phyloP scores from a whole-genome alignment of 306 rosid species.

The Lagenaria siceraria region DNA sequence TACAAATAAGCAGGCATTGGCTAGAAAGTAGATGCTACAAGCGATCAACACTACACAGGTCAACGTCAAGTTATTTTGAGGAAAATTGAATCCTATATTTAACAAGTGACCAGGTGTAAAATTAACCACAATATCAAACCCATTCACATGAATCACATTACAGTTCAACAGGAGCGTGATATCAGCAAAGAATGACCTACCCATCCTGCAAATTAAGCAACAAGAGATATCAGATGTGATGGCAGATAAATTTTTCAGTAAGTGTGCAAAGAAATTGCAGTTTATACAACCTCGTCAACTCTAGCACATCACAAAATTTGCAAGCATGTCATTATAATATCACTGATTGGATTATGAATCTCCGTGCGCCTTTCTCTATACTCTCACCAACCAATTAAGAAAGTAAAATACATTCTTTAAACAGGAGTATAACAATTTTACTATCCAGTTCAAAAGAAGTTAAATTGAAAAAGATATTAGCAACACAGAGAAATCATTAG shows the following conservation, averaged over 20 bases:
- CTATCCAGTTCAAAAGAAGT: background rate
- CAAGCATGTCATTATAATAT: background rate
- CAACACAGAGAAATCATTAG: background rate
- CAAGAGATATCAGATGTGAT: conserved; percentile 14
- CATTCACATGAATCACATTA: conserved; percentile 11
- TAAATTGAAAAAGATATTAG: background rate
- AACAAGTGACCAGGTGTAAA: conserved; percentile 4
- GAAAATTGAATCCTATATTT: background rate
- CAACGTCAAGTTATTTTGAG: background rate
- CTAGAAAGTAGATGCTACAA: background rate
- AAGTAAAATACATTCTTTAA: background rate
- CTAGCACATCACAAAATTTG: background rate
- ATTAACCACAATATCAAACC: conserved; percentile 18
- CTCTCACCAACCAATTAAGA: background rate
- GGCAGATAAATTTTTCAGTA: background rate
- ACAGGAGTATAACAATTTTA: background rate
- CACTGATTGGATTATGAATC: background rate
- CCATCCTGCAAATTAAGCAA: conserved; percentile 72
- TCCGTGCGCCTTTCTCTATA: background rate
- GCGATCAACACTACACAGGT: background rate
- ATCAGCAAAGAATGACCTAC: conserved; percentile 40
- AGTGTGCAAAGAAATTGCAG: background rate
- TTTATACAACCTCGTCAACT: background rate
- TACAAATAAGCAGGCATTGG: background rate
- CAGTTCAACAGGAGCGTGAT: conserved; percentile 1